phyloP scores from a whole-genome alignment of 805 yeast species.

The Pichia nakasei region DNA sequence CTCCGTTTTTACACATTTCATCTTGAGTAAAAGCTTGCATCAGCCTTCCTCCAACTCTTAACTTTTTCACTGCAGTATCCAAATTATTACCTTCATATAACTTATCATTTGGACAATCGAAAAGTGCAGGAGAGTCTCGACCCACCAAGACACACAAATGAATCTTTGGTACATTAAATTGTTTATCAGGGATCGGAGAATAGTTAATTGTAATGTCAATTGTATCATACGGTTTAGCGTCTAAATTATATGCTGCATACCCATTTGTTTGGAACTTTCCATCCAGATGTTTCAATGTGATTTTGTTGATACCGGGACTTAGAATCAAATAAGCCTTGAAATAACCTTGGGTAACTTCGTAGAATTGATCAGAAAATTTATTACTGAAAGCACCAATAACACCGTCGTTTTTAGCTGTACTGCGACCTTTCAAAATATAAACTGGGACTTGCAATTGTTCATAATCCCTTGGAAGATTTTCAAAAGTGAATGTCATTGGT shows the following conservation, averaged over 20 bases:
- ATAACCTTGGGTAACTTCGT: slow-evolving; percentile 57
- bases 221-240: slow-evolving; percentile 13
- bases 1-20: slow-evolving; percentile 71
- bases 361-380: slow-evolving; percentile 57
- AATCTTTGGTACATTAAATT: slow-evolving; percentile 53
- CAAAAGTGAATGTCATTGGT: slow-evolving; percentile 26
- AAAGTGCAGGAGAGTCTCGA: slow-evolving; percentile 59
- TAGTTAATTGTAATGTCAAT: slow-evolving; percentile 31
- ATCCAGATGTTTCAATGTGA: slow-evolving; percentile 41
- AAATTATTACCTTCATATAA: slow-evolving; percentile 53
- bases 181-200: slow-evolving; percentile 37
- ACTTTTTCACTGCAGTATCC: slow-evolving; percentile 60
- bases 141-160: slow-evolving; percentile 74
- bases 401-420: slow-evolving; percentile 24
- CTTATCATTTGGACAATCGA: slow-evolving; percentile 58
- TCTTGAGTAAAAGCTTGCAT: slow-evolving; percentile 91
- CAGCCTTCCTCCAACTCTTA: slow-evolving; percentile 75
- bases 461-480: slow-evolving; percentile 25
- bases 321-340: slow-evolving; percentile 69
- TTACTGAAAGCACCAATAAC: slow-evolving; percentile 34
- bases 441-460: slow-evolving; percentile 38
- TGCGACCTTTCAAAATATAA: slow-evolving; percentile 40
- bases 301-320: slow-evolving; percentile 50
- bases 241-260: slow-evolving; percentile 17
- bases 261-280: slow-evolving; percentile 29